Evolutionary conservation across 257 asterid genomes (phyloP).

Genomic region (Echites panduratus): DNA sequence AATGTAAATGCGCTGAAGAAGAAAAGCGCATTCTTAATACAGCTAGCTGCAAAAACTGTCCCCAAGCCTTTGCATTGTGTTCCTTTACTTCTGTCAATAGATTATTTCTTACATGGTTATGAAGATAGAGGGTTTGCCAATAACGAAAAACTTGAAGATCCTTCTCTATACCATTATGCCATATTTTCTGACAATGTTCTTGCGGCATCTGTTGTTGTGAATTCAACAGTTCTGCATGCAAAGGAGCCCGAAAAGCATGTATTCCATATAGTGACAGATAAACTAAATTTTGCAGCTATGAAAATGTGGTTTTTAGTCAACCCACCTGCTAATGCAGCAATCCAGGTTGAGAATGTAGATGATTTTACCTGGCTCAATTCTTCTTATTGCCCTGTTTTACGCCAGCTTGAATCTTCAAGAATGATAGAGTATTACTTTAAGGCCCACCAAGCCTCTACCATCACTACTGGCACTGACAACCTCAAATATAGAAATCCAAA

Average conservation of each 20-base stretch:
- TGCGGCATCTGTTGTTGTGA: constrained; percentile 87
- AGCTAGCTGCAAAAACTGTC: constrained; percentile 91
- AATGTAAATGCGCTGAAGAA: constrained; percentile 49
- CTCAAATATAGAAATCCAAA: constrained; percentile 92
- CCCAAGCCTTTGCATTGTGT: constrained; percentile 89
- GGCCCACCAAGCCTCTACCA: constrained; percentile 81
- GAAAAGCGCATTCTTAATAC: constrained; percentile 82
- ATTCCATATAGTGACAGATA: constrained; percentile 89
- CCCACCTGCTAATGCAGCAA: constrained; percentile 63
- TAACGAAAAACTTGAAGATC: constrained; percentile 78
- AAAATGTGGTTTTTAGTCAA: constrained; percentile 93
- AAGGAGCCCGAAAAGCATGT: constrained; percentile 81
- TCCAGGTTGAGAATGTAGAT: constrained; percentile 80
- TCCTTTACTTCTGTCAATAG: constrained; percentile 74
- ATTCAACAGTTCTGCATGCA: constrained; percentile 77
- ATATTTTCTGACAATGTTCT: constrained; percentile 89
- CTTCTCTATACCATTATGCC: constrained; percentile 77
- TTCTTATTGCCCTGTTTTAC: constrained; percentile 89
- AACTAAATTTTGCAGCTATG: constrained; percentile 87
- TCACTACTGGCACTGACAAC: constrained; percentile 66
- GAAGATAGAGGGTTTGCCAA: constrained; percentile 48
- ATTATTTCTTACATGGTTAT: constrained; percentile 55
- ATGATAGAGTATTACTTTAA: constrained; percentile 94
- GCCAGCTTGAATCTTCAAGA: constrained; percentile 86
- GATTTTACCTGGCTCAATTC: constrained; percentile 92